A percentile compares a stretch with the other conserved stretches of the same genome.
Evolutionary conservation across 306 rosid genomes (phyloP).

Genomic region (Gillenia trifoliata): DNA sequence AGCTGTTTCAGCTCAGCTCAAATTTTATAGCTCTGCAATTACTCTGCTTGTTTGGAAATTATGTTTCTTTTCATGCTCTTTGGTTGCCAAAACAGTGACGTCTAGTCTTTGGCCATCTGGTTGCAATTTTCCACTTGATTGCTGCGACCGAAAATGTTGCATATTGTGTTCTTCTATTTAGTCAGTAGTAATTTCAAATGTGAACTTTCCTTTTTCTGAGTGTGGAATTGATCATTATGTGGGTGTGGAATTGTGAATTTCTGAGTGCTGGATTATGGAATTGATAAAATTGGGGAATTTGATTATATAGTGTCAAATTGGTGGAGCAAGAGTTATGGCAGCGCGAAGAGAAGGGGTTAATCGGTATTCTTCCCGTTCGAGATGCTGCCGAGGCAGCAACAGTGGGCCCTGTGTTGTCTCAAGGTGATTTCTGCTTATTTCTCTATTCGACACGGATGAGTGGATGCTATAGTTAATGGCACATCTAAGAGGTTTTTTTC

Average conservation of each 20-base stretch:
- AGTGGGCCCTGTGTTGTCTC: conserved; percentile 51
- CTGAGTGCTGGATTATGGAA: neutral
- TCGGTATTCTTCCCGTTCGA: conserved; percentile 88
- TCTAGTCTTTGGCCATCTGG: neutral
- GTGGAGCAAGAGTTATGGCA: conserved; percentile 99
- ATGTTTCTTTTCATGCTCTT: neutral
- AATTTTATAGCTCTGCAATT: neutral
- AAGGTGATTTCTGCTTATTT: conserved; percentile 38
- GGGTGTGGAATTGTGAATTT: conserved; percentile 8
- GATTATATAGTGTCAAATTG: conserved; percentile 68
- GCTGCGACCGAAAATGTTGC: neutral
- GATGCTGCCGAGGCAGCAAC: conserved; percentile 70
- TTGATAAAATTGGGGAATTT: neutral
- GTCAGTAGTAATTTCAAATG: neutral
- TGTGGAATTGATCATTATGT: neutral
- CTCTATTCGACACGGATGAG: neutral
- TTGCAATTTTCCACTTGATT: neutral
- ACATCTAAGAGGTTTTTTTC: neutral
- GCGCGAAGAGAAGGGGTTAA: conserved; percentile 94
- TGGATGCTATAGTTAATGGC: neutral
- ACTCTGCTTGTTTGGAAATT: neutral
- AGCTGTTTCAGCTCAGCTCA: neutral
- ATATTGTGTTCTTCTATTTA: neutral
- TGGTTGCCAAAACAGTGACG: neutral
- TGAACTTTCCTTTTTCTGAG: neutral